Evolutionary conservation across 768 basidiomycete species (phyloP), one percentile per base, ranked within the genome.

Genomic region (Russula earlei): DNA sequence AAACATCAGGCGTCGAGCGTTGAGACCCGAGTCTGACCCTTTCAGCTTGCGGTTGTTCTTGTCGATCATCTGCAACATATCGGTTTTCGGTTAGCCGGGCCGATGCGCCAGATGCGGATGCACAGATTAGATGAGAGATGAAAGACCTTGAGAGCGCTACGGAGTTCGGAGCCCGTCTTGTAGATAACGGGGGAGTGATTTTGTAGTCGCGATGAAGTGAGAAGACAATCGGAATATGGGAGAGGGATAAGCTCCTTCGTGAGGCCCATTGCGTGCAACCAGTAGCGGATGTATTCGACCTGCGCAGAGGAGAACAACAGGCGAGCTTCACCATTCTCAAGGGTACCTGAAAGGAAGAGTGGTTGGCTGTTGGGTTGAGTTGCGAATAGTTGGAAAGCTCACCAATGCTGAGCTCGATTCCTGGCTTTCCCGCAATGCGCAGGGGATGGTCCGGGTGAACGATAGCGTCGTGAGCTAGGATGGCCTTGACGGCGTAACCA

Each of bases 241-340:
- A 93, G 70, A 17, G 88, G 83, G 40, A 91, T 77, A 42, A 76
- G 73, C 17, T 74, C 67, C 54, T 78, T 72, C 0, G 87, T 88
- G 61, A 90, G 72, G 55, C 76, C 71, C 77, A 84, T 83, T 1
- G 83, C 80, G 65, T 87, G 80, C 49, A 92, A 75, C 84, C 85
- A 93, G 68, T 91, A 91, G 49, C 87, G 76, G 19, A 87, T 68
- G 68, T 91, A 93, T 67, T 93, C 89, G 60, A 91, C 78, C 70
- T 93, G 90, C 6, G 81, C 82, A 15, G 85, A 87, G 24, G 91
- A 86, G 66, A 88, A 89, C 48, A 91, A 71, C 25, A 92, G 75
- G n/a, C 90, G 81, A 6, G 81, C 76, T 68, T 91, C 85, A 59
- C 86, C 87, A 47, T 77, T 83, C 25, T 74, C 71, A 52, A 89